A percentile compares a stretch with the other conserved stretches of the same genome.
Conservation (phyloP, 2,329 filamentous ascomycete genomes). For the Ophiostoma fasciatum region DNA sequence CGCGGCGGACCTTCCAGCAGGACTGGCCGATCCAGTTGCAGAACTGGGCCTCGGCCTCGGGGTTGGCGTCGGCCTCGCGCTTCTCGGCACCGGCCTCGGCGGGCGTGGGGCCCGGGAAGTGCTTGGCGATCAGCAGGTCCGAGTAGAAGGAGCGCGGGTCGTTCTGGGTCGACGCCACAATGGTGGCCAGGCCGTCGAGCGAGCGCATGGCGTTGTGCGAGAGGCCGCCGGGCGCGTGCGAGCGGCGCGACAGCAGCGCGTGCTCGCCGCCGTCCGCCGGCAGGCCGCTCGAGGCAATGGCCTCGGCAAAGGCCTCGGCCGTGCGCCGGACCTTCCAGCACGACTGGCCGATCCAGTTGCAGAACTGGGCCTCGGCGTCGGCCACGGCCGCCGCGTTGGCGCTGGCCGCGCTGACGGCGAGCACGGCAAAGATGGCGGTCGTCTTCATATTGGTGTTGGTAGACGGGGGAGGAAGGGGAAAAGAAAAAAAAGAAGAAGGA, state of each 20-base stretch:
- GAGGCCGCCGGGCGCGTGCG: conserved; percentile 8
- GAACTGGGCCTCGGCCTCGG: conserved; percentile 14
- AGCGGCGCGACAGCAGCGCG: conserved; percentile 8
- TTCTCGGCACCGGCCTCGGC: background rate
- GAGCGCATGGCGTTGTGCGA: conserved; percentile 11
- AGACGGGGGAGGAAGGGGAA: background rate
- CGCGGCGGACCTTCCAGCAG: conserved; percentile 26
- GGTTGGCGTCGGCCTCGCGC: conserved; percentile 7
- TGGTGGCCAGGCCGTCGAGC: conserved; percentile 11
- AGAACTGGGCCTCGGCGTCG: conserved; percentile 9
- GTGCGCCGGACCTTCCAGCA: conserved; percentile 13
- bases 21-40: conserved; percentile 24
- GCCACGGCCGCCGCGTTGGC: conserved; percentile 10
- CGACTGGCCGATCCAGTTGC: conserved; percentile 8
- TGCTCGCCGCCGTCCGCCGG: background rate
- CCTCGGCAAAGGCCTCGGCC: conserved; percentile 8
- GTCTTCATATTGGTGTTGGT: conserved; percentile 10
- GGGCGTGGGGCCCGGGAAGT: conserved; percentile 9
- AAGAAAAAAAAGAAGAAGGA: background rate
- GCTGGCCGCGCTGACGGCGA: conserved; percentile 10
- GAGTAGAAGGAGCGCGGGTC: conserved; percentile 12
- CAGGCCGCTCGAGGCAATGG: conserved; percentile 1
- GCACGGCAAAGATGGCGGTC: conserved; percentile 9
- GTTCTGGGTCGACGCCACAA: conserved; percentile 12
- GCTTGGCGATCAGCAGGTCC: conserved; percentile 9